These are phyloP conservation scores for Brassica juncea DNA, from an alignment of 345 rosid genomes.

Conservation along the genomic window DNA sequence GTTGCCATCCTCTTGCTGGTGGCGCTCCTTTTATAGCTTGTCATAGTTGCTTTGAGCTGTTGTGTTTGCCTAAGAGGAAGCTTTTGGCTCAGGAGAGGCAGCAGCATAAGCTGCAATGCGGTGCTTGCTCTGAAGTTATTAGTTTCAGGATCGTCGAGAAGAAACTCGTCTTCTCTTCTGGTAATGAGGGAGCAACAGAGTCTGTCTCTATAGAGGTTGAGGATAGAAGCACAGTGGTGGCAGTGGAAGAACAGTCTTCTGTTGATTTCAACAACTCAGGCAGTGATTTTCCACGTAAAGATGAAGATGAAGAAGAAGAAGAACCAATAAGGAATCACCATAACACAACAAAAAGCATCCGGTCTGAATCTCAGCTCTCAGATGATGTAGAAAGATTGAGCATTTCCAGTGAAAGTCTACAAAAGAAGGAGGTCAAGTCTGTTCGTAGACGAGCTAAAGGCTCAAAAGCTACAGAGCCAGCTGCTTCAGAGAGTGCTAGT, in stretches of 20 bases:
- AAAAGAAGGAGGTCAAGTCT: constrained; percentile 31
- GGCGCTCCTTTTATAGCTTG: constrained; percentile 77
- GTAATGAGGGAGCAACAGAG: constrained; percentile 28
- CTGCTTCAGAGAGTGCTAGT: constrained; percentile 21
- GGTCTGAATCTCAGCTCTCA: constrained; percentile 40
- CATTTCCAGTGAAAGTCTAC: constrained; percentile 25
- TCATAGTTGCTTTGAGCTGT: constrained; percentile 58
- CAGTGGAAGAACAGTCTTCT: constrained; percentile 16
- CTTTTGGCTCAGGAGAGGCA: constrained; percentile 40
- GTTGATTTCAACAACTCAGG: constrained; percentile 25
- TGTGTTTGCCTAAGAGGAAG: constrained; percentile 53
- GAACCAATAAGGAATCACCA: constrained; percentile 28
- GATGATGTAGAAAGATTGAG: constrained; percentile 38
- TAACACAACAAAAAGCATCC: constrained; percentile 17
- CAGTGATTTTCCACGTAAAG: constrained; percentile 10
- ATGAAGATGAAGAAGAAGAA: constrained; percentile 27
- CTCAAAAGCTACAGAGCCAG: constrained; percentile 11
- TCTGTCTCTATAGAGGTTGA: constrained; percentile 12
- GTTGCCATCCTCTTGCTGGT: constrained; percentile 54
- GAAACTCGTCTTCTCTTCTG: constrained; percentile 46
- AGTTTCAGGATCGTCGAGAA: constrained; percentile 43
- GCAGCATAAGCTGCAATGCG: constrained; percentile 57
- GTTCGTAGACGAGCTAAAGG: constrained; percentile 28
- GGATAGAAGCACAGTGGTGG: constrained; percentile 30
- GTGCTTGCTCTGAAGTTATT: constrained; percentile 55